Evolutionary conservation across 2,329 filamentous ascomycete species (phyloP), one percentile per base, ranked within the genome.

Genomic region (Alternaria panax): DNA sequence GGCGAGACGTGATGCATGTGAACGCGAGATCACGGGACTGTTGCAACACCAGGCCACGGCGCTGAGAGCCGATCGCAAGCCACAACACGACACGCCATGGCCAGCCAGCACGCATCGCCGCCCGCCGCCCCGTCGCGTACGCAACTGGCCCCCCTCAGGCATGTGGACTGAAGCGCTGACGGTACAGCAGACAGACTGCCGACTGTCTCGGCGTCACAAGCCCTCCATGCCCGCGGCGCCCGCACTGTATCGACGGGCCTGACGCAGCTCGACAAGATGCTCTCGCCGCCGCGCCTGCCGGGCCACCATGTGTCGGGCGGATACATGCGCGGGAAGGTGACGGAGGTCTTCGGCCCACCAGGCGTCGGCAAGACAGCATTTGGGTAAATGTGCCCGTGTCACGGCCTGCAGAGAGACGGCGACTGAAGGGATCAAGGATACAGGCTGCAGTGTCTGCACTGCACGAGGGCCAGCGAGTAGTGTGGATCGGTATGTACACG

Each of bases 301-400:
- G 68, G 71, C 59, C 69, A 70, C 27, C 42, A 62, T 53, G 57
- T 65, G 32, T 46, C 64, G 40, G 69, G 71, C 54, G 93, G 92
- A 4, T 82, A 96, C 47, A 85, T 85, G 60, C 87, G 88, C 57
- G 92, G 93, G 14, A 91, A 92, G 75, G 84, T 97, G 41, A 91
- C 91, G 4, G 94, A 98, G 78, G 81, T 97, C 50, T 96, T 92
- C 86, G 94, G 94, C 0, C 92, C 93, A 11, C 90, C 92, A 8
- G 93, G 93, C 2, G 87, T 87, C 25, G 94, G 93, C 28, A 97
- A 96, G 82, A 96, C 92, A 4, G 84, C 90, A 12, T 81, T 97
- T 68, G 91, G 89, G 91, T 94, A 83, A 80, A 87, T 80, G 47
- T 59, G 55, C 55, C 62, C 51, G 57, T 51, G 53, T 59, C 38